Conservation (phyloP, 2,329 filamentous ascomycete species). For the Cordyceps militaris region DNA sequence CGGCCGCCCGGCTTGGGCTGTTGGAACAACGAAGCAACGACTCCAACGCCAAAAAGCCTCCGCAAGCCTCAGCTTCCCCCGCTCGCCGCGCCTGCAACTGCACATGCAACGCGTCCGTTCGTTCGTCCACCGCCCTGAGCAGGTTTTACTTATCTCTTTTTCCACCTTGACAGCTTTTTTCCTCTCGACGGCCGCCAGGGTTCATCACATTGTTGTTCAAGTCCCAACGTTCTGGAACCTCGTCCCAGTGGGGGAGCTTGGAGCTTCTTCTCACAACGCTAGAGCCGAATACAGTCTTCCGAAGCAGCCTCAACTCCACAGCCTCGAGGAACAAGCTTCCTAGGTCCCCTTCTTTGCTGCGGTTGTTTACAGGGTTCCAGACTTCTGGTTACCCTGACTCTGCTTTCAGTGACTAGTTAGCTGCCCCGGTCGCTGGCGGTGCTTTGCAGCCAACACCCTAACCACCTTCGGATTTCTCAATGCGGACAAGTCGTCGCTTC, state of each 20-base stretch:
- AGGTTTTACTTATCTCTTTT: no score
- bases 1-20: no score
- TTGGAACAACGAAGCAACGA: no score
- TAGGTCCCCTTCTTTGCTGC: conserved; percentile 1
- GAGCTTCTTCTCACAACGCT: background rate
- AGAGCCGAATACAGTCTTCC: conserved; percentile 10
- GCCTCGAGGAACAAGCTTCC: conserved; percentile 5
- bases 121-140: no score
- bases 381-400: background rate
- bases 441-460: conserved; percentile 3
- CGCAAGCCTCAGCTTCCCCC: no score
- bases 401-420: background rate
- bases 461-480: conserved; percentile 15
- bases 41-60: no score
- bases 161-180: background rate
- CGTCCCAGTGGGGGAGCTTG: background rate
- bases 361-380: background rate
- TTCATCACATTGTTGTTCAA: no score
- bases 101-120: no score
- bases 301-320: conserved; percentile 5
- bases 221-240: conserved; percentile 7
- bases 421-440: background rate
- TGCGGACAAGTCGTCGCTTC: conserved; percentile 15
- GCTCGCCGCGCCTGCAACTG: no score
- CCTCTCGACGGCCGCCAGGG: background rate